A percentile compares a stretch with the other conserved stretches of the same genome.
Conservation (phyloP, 352 stramenopile species). For the Pythium oligandrum region DNA sequence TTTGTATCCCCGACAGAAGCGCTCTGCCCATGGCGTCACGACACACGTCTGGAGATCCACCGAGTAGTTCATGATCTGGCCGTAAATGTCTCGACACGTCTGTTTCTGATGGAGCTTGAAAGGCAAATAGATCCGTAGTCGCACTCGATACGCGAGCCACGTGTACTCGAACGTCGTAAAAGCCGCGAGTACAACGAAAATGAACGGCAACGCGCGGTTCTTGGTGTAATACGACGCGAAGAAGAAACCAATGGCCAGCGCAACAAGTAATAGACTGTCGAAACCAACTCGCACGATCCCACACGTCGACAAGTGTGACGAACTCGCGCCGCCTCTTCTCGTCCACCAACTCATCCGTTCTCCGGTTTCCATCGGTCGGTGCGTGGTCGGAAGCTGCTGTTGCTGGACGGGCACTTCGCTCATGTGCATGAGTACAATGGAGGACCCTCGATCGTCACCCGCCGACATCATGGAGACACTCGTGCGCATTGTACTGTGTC, state of each 20-base stretch:
- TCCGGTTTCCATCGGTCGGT: background rate
- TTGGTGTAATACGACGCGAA: conserved; percentile 28
- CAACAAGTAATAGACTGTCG: conserved; percentile 32
- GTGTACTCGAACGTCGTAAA: conserved; percentile 49
- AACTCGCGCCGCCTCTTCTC: background rate
- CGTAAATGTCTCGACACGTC: conserved; percentile 60
- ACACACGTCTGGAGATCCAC: conserved; percentile 51
- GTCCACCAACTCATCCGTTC: too few relatives aligned
- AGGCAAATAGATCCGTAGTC: conserved; percentile 46
- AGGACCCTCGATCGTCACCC: background rate
- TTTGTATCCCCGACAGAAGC: conserved; percentile 26
- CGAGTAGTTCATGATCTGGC: conserved; percentile 65
- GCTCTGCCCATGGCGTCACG: conserved; percentile 43
- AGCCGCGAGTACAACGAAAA: conserved; percentile 38
- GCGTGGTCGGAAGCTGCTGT: background rate
- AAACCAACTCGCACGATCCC: conserved; percentile 24
- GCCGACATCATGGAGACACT: background rate
- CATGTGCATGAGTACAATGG: background rate
- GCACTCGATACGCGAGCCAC: conserved; percentile 56
- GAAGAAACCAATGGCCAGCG: conserved; percentile 24
- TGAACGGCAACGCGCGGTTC: conserved; percentile 39
- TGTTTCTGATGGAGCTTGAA: conserved; percentile 70
- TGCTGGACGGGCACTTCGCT: background rate
- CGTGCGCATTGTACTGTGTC: background rate
- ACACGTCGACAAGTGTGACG: conserved; percentile 11